Base-by-base conservation (phyloP, 257 asterid genomes). In the Cynanchum wilfordii region DNA sequence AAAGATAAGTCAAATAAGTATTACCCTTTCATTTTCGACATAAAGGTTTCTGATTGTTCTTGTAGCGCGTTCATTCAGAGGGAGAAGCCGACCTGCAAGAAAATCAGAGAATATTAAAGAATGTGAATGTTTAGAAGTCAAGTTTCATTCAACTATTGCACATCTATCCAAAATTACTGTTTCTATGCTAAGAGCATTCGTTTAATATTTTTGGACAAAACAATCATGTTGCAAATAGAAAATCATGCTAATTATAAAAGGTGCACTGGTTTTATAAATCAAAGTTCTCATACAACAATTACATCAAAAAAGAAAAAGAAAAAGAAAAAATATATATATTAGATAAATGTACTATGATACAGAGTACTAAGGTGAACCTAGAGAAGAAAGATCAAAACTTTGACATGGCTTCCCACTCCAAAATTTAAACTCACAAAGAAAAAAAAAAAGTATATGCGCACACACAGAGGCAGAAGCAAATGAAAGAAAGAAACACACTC, bases 21-120 rank as follows among this genome's bases (percentile, higher is more conserved):
- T 84, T 86, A 94, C 99, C 96, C 99, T 87, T 91, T 94, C 99
- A 79, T 91, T 94, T 80, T 91, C 97, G 33, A 86, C 82, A 74
- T 89, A 91, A 75, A 94, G 85, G 78, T 91, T 91, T 82, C 87
- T 85, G 82, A 91, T 88, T 66, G 97, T 91, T 86, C 97, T 89
- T 68, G 92, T 77, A 29, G 99, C 97, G 49, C 99, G 96, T 83
- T 91, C 99, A 81, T 91, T 91, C 87, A 89, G 1, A 24, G 99
- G 97, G 75, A 86, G 87, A 63, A 94, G 93, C 80, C 84, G 83
- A 68, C 97, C 99, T 94, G 78, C 82, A 77, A 51, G 70, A 57
- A 67, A 77, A 85, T 22, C 10, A 70, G 62, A 57, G n/a, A 7
- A 29, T 9, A 38, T 59, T 62, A 1, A 69, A 45, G 22, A 58